phyloP scores from a whole-genome alignment of 2,329 filamentous ascomycete species.

The Pseudocercospora musae region DNA sequence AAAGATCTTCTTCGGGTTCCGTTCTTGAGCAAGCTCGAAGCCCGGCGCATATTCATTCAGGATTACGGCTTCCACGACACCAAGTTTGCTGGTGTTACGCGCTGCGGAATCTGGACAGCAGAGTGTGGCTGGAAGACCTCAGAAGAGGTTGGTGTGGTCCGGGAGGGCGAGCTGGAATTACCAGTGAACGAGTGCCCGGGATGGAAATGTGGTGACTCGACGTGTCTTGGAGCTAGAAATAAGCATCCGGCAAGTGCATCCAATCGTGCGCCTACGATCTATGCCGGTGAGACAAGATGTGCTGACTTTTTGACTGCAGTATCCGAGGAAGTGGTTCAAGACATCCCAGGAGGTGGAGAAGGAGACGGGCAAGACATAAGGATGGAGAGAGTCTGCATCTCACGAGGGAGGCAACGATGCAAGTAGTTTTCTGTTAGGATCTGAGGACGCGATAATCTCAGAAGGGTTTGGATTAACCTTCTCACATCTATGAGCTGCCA shows the following conservation, averaged over 20 bases:
- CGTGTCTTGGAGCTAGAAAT: background rate
- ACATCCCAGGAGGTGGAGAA: background rate
- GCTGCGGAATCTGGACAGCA: background rate
- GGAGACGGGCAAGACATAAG: background rate
- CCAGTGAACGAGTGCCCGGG: background rate
- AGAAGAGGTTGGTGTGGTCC: background rate
- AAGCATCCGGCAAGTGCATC: background rate
- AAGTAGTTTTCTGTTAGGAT: background rate
- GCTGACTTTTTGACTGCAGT: background rate
- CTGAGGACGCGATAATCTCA: background rate
- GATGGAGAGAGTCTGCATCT: background rate
- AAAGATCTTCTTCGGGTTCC: background rate
- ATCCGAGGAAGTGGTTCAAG: background rate
- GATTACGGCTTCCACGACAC: background rate
- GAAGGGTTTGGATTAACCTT: background rate
- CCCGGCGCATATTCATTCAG: background rate
- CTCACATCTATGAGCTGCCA: too few species aligned
- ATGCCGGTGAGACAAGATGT: background rate
- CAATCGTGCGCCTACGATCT: too few species aligned
- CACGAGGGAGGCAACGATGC: background rate
- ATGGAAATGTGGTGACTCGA: background rate
- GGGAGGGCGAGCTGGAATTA: background rate
- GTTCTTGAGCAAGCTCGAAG: background rate
- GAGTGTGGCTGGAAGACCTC: background rate
- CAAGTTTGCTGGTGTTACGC: background rate